Evolutionary conservation across 2,329 filamentous ascomycete genomes (phyloP).

Genomic region (Colletotrichum limetticola): DNA sequence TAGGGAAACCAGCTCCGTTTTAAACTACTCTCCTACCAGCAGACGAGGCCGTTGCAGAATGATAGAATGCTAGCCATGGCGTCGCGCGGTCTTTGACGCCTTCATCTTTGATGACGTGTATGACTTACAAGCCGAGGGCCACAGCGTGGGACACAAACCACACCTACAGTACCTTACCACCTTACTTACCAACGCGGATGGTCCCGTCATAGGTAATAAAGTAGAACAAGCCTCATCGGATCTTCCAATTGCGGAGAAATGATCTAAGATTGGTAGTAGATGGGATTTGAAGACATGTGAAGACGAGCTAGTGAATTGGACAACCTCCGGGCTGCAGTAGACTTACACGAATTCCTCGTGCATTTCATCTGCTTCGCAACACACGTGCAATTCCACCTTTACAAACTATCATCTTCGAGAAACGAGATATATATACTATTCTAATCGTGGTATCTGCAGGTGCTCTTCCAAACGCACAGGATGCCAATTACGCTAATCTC

Average conservation of each 20-base stretch:
- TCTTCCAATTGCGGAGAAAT: background rate
- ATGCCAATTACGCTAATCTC: slow-evolving; percentile 13
- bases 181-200: background rate
- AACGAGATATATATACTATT: background rate
- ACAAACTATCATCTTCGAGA: background rate
- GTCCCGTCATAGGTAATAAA: background rate
- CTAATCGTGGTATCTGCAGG: slow-evolving; percentile 21
- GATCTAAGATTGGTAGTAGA: background rate
- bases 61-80: background rate
- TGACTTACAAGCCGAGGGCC: slow-evolving; percentile 27
- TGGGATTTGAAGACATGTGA: slow-evolving; percentile 15
- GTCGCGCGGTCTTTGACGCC: slow-evolving; percentile 25
- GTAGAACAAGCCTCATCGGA: background rate
- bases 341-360: background rate
- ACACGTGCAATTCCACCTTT: background rate
- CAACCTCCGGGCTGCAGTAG: too few species aligned
- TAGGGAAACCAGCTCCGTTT: too few species aligned
- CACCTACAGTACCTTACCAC: background rate
- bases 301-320: background rate
- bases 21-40: background rate
- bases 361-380: background rate
- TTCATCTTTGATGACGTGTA: slow-evolving; percentile 34
- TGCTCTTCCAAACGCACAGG: background rate
- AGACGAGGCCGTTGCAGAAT: background rate
- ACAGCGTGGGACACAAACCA: background rate